phyloP scores from a whole-genome alignment of 192 early-diverging fungal species.

The Chytriomyces confervae region DNA sequence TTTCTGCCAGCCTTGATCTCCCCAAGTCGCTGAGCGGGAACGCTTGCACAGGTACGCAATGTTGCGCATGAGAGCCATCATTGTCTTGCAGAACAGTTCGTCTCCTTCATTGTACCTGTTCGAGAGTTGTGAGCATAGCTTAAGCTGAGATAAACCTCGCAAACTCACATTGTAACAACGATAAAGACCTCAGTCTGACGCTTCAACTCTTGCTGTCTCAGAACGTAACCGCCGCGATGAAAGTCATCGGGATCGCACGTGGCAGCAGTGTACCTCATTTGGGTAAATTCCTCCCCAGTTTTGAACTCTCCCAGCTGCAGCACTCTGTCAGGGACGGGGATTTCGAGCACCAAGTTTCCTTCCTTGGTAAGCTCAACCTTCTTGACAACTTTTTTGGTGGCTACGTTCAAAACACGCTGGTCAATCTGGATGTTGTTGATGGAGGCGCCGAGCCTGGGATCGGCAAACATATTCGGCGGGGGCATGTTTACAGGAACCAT shows the following conservation, averaged over 20 bases:
- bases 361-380: slow-evolving; percentile 32
- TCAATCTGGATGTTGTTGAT: slow-evolving; percentile 30
- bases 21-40: slow-evolving; percentile 80
- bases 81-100: slow-evolving; percentile 85
- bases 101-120: slow-evolving; percentile 80
- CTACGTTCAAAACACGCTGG: slow-evolving; percentile 9
- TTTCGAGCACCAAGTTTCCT: slow-evolving; percentile 45
- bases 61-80: slow-evolving; percentile 88
- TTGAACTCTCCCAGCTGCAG: slow-evolving; percentile 52
- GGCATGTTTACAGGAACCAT: slow-evolving; percentile 22
- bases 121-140: neutral
- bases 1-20: slow-evolving; percentile 82
- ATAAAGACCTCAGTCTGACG: slow-evolving; percentile 88
- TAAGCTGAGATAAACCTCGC: neutral
- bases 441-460: slow-evolving; percentile 8
- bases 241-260: slow-evolving; percentile 83
- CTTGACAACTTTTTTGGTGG: slow-evolving; percentile 19
- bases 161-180: slow-evolving; percentile 90
- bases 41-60: slow-evolving; percentile 86
- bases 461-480: slow-evolving; percentile 15
- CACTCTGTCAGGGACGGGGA: slow-evolving; percentile 54
- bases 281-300: slow-evolving; percentile 81
- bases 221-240: slow-evolving; percentile 15
- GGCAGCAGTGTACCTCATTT: slow-evolving; percentile 93
- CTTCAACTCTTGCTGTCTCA: slow-evolving; percentile 67